Conservation (phyloP, 768 basidiomycete genomes). For the Rhizopogon salebrosus region DNA sequence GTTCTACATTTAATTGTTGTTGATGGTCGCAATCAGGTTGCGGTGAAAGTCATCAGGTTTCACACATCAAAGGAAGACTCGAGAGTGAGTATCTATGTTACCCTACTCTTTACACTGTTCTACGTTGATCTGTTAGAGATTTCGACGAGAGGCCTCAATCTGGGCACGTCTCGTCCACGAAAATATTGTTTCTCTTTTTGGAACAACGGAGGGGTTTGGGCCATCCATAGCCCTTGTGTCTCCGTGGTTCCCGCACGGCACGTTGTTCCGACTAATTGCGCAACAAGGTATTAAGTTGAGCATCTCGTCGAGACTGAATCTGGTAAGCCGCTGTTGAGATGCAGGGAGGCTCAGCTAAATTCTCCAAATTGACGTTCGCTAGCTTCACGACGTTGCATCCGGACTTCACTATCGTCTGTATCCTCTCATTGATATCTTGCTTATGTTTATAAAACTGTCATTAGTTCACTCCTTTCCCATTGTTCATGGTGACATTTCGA, state of each 20-base stretch:
- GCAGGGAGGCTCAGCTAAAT: neutral
- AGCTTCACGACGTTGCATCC: neutral
- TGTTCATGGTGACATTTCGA: slow-evolving; percentile 3
- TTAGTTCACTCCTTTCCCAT: neutral
- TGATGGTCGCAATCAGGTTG: neutral
- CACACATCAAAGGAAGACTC: neutral
- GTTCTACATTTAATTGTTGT: neutral
- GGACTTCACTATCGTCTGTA: neutral
- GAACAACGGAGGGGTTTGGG: slow-evolving; percentile 9
- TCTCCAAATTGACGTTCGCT: neutral
- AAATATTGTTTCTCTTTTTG: slow-evolving; percentile 14
- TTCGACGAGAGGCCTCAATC: slow-evolving; percentile 12
- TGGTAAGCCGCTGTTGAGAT: slow-evolving; percentile 6
- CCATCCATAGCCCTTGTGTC: slow-evolving; percentile 14
- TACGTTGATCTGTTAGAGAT: neutral
- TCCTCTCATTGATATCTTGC: neutral
- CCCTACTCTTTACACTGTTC: too few relatives aligned
- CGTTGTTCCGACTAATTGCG: neutral
- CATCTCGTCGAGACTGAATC: slow-evolving; percentile 5
- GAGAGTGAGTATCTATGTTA: neutral
- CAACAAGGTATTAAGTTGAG: slow-evolving; percentile 2
- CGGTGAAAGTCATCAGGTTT: neutral
- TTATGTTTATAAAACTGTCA: neutral
- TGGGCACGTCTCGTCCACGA: slow-evolving; percentile 13
- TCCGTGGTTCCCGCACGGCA: slow-evolving; percentile 7